These are phyloP conservation scores for Singerocomus rubriflavus DNA, from an alignment of 1,284 basidiomycete genomes.

Conservation along the genomic window DNA sequence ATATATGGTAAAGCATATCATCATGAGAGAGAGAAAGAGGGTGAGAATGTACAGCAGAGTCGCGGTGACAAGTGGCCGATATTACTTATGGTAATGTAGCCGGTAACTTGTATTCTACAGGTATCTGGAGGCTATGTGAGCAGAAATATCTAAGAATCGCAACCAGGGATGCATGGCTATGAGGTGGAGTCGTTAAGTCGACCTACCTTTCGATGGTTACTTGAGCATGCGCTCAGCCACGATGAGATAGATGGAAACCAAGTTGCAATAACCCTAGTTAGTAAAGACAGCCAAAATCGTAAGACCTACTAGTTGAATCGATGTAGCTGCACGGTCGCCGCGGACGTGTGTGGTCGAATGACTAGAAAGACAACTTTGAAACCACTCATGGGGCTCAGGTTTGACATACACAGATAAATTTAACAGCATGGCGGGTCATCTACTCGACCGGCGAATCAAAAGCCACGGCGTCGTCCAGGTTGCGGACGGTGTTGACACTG, in stretches of 20 bases:
- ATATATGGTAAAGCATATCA: too few species aligned
- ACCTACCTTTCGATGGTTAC: neutral
- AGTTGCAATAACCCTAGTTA: neutral
- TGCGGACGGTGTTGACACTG: neutral
- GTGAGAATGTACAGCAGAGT: too few species aligned
- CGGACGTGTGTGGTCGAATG: neutral
- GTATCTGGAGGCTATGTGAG: neutral
- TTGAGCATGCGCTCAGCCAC: neutral
- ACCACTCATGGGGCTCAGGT: neutral
- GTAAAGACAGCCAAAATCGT: neutral
- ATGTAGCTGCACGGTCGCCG: neutral
- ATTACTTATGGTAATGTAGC: too few species aligned
- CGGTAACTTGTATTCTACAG: too few species aligned
- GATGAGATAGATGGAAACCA: neutral
- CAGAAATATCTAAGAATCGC: neutral
- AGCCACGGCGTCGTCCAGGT: neutral
- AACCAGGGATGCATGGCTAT: neutral
- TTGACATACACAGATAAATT: neutral
- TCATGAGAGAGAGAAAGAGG: too few species aligned
- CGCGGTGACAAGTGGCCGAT: too few species aligned
- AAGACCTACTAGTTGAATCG: neutral
- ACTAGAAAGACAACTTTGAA: neutral
- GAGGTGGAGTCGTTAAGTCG: neutral
- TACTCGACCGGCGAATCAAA: too few species aligned
- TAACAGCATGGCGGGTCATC: neutral